Conservation (phyloP, 2,329 filamentous ascomycete genomes). For the Nemania sp. region DNA sequence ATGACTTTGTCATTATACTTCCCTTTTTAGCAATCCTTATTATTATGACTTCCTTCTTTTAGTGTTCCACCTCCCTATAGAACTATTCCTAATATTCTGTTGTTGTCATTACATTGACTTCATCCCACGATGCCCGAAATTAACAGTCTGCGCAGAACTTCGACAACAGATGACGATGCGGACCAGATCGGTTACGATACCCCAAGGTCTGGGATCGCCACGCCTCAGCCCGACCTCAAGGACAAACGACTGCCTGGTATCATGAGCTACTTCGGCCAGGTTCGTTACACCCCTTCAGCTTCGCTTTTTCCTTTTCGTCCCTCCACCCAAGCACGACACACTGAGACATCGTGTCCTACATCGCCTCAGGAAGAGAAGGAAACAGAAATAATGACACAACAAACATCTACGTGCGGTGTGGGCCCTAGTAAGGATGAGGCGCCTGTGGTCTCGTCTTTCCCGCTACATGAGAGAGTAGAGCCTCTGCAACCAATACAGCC, state of each 20-base stretch:
- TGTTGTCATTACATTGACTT: background rate
- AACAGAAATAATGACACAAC: constrained; percentile 39
- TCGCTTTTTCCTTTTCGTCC: constrained; percentile 55
- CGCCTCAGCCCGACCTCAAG: constrained; percentile 90
- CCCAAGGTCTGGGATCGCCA: constrained; percentile 90
- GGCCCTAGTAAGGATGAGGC: constrained; percentile 44
- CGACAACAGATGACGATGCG: constrained; percentile 74
- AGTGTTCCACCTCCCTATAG: background rate
- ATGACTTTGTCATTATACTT: constrained; percentile 32
- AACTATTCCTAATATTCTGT: background rate
- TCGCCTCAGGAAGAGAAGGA: constrained; percentile 53
- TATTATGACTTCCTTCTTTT: constrained; percentile 14
- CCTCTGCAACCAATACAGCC: constrained; percentile 49
- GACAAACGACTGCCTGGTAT: constrained; percentile 97
- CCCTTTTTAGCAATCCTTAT: constrained; percentile 36
- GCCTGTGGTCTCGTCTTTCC: constrained; percentile 51
- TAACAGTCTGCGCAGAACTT: constrained; percentile 67
- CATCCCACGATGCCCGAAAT: constrained; percentile 53
- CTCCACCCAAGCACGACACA: constrained; percentile 56
- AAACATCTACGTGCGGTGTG: constrained; percentile 43
- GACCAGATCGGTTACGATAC: constrained; percentile 87
- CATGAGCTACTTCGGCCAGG: constrained; percentile 98
- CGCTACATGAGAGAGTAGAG: constrained; percentile 56
- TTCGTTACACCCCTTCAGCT: constrained; percentile 87
- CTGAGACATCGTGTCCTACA: constrained; percentile 52